Percentiles rank a stretch among this genome's conserved stretches.
Conservation (phyloP, 2,329 filamentous ascomycete genomes). For the Chalaropsis thielavioides region DNA sequence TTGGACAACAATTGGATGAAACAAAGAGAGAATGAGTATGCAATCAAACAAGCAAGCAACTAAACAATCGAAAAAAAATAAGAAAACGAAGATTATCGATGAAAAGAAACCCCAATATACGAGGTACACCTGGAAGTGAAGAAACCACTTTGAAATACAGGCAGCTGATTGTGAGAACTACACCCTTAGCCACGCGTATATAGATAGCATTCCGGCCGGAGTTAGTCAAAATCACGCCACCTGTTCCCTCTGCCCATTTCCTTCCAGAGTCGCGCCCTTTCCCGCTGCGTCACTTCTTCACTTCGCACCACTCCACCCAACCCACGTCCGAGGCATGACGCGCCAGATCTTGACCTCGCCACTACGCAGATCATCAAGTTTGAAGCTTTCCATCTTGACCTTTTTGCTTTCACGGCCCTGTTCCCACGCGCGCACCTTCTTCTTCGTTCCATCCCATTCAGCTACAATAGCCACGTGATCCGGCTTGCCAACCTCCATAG, state of each 20-base stretch:
- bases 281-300: not conserved
- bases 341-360: constrained; percentile 97
- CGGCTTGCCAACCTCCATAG: constrained; percentile 68
- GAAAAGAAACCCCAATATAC: not conserved
- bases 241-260: not conserved
- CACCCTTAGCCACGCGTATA: not conserved
- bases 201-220: not conserved
- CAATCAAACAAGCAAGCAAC: not conserved
- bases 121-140: not conserved
- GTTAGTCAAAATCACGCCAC: not conserved
- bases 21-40: not conserved
- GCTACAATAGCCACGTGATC: constrained; percentile 84
- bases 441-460: constrained; percentile 97
- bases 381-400: constrained; percentile 85
- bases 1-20: not conserved
- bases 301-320: constrained; percentile 55
- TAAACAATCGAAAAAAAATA: not conserved
- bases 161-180: not conserved
- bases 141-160: not conserved
- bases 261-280: not conserved
- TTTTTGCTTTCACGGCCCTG: constrained; percentile 89
- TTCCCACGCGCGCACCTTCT: constrained; percentile 91
- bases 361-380: constrained; percentile 77
- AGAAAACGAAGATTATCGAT: not conserved
- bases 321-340: constrained; percentile 81